These are phyloP conservation scores for Cordyceps farinosa DNA, from an alignment of 2,329 filamentous ascomycete genomes.

Conservation along the genomic window DNA sequence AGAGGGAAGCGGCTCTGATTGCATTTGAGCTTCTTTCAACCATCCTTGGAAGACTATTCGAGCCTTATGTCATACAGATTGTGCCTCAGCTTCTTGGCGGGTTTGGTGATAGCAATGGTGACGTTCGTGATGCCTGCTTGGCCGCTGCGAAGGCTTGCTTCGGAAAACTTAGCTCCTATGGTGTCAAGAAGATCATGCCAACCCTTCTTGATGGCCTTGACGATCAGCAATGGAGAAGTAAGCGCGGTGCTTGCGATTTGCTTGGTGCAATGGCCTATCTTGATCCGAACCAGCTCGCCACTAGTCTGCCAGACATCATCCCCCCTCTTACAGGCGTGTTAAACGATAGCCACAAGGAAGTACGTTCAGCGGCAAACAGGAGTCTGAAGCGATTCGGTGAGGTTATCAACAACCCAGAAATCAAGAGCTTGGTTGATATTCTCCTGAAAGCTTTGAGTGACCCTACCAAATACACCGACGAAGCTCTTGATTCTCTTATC, in stretches of 20 bases:
- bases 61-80: slow-evolving; percentile 94
- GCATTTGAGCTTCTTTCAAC: slow-evolving; percentile 88
- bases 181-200: slow-evolving; percentile 90
- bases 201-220: slow-evolving; percentile 89
- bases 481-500: slow-evolving; percentile 88
- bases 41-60: slow-evolving; percentile 83
- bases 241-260: slow-evolving; percentile 95
- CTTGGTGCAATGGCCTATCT: slow-evolving; percentile 98
- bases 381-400: slow-evolving; percentile 97
- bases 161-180: slow-evolving; percentile 86
- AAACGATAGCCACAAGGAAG: slow-evolving; percentile 98
- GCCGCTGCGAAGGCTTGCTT: slow-evolving; percentile 95
- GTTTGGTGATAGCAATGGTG: slow-evolving; percentile 82
- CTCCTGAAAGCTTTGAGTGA: slow-evolving; percentile 95
- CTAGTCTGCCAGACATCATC: slow-evolving; percentile 93
- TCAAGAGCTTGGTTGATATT: slow-evolving; percentile 86
- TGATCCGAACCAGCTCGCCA: slow-evolving; percentile 88
- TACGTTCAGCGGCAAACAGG: slow-evolving; percentile 85
- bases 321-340: slow-evolving; percentile 89
- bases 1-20: slow-evolving; percentile 82
- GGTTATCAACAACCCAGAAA: slow-evolving; percentile 96
- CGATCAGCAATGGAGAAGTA: slow-evolving; percentile 95
- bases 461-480: slow-evolving; percentile 94
- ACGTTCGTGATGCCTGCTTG: slow-evolving; percentile 89
- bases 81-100: slow-evolving; percentile 85